Conservation (phyloP, 2,329 filamentous ascomycete genomes). For the Stylonectria norvegica region DNA sequence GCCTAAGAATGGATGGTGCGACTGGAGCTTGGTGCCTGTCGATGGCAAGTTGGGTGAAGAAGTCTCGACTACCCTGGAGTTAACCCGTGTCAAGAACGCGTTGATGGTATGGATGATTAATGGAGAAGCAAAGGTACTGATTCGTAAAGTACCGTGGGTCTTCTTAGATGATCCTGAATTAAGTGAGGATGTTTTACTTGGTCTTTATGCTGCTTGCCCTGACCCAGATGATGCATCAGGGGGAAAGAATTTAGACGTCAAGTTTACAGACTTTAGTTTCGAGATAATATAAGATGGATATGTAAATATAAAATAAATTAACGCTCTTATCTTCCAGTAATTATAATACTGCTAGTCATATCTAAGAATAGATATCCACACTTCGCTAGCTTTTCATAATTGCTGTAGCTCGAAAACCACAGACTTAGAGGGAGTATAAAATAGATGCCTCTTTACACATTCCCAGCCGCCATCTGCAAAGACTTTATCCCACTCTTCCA, state of each 20-base stretch:
- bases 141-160: not conserved
- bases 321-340: too few species aligned
- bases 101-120: not conserved
- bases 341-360: too few species aligned
- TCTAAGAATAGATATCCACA: too few species aligned
- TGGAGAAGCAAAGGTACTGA: not conserved
- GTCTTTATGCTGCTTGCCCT: not conserved
- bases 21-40: not conserved
- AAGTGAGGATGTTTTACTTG: not conserved
- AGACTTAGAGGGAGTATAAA: not conserved
- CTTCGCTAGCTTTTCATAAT: too few species aligned
- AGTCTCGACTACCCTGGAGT: not conserved
- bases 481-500: conserved; percentile 15
- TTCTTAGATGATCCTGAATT: not conserved
- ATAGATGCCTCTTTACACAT: conserved; percentile 7
- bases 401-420: too few species aligned
- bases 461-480: conserved; percentile 12
- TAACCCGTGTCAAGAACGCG: not conserved
- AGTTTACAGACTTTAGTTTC: not conserved
- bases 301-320: too few species aligned
- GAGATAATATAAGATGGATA: too few species aligned
- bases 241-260: not conserved
- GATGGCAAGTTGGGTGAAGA: not conserved
- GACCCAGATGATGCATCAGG: not conserved
- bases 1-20: not conserved